Evolutionary conservation across 2,329 filamentous ascomycete genomes (phyloP), one percentile per base, ranked within the genome.

Genomic region (Orbilia oligospora): DNA sequence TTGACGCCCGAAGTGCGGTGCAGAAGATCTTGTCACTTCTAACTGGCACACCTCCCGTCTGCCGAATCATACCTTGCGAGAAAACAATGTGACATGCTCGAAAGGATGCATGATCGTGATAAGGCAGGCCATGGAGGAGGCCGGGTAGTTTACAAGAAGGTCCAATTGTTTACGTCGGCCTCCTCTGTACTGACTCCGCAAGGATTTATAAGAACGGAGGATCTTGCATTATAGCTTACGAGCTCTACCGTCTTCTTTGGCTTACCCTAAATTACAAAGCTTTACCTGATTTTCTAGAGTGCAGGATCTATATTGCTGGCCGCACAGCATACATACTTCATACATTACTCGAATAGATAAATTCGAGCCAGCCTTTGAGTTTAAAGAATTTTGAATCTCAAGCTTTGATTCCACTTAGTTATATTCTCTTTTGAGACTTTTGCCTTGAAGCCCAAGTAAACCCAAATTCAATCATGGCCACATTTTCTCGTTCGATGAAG

Each of bases 1-100:
- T 73, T 55, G 63, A 73, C 56, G 61, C 65, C 70, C 70, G 70
- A 73, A 73, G 49, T 67, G 70, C 70, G 55, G 30, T 61, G 51
- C 51, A 20, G 44, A 36, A 65, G 61, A 65, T 48, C 49, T 65
- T 30, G 38, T 30, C 18, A 44, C 36, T 36, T 71, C 70, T 73
- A 67, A 61, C 36, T 73, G 70, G 70, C 61, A 73, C 70, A 73
- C 49, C n/a, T 61, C 44, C 61, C 51, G 70, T 20, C 14, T 33
- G 65, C 70, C 70, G 61, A 67, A 67, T 49, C 63, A 51, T 9
- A 49, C 27, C 20, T 33, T 61, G 27, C 30, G 22, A 30, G 33
- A 30, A 22, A 38, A 41, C 36, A 73, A 67, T 73, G 70, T 73
- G 70, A 73, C 61, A 67, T 67, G 30, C 70, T 14, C 51, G 63